Evolutionary conservation across 805 yeast genomes (phyloP).

Genomic region (Tetrapisispora nanseiensis): DNA sequence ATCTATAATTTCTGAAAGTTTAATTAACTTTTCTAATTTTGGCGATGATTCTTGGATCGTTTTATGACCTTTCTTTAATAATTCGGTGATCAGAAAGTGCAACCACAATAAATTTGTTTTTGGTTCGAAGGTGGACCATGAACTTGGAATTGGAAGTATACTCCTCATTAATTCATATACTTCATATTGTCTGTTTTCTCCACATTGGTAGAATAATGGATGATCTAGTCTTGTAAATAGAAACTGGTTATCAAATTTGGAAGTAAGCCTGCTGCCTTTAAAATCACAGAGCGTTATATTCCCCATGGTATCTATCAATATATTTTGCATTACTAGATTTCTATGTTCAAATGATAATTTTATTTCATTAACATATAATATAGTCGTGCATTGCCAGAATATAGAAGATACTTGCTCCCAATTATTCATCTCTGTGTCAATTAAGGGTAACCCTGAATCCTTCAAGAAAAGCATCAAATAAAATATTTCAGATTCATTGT

Average conservation of each 20-base stretch:
- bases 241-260: slow-evolving; percentile 3
- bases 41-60: background rate
- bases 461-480: slow-evolving; percentile 18
- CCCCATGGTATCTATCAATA: slow-evolving; percentile 35
- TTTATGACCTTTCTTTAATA: background rate
- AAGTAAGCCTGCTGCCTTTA: slow-evolving; percentile 38
- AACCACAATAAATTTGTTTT: slow-evolving; percentile 55
- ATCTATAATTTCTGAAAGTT: background rate
- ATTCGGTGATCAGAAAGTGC: slow-evolving; percentile 35
- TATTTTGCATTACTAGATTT: slow-evolving; percentile 58
- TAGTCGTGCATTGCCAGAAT: slow-evolving; percentile 45
- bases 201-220: slow-evolving; percentile 50
- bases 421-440: slow-evolving; percentile 6
- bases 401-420: slow-evolving; percentile 30
- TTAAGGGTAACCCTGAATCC: slow-evolving; percentile 23
- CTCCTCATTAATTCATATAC: slow-evolving; percentile 48
- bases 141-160: slow-evolving; percentile 14
- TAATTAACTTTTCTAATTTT: background rate
- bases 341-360: slow-evolving; percentile 56
- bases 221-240: slow-evolving; percentile 52
- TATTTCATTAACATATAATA: slow-evolving; percentile 44
- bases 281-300: slow-evolving; percentile 49
- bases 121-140: slow-evolving; percentile 26
- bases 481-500: slow-evolving; percentile 3
- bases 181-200: slow-evolving; percentile 53